Conservation (phyloP, 352 stramenopile species). For the Phytophthora aleatoria region DNA sequence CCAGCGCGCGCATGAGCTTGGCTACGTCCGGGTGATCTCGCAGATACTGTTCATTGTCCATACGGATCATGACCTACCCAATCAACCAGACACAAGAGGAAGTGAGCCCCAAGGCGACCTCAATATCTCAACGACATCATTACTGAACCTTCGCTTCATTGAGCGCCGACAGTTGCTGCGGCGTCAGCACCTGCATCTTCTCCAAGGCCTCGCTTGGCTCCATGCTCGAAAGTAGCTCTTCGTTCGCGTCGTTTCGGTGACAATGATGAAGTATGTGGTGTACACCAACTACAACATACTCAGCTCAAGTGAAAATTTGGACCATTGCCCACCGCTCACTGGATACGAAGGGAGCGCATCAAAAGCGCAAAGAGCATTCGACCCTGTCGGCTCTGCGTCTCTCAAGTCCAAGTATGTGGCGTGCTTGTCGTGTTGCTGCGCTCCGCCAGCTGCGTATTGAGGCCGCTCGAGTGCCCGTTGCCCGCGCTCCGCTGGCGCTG, state of each 20-base stretch:
- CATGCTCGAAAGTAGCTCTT: no score
- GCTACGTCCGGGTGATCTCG: conserved; percentile 63
- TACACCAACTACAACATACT: conserved; percentile 22
- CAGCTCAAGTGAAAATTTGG: conserved; percentile 18
- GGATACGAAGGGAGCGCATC: conserved; percentile 6
- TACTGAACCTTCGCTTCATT: conserved; percentile 63
- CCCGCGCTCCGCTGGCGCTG: conserved; percentile 19
- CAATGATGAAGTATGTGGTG: conserved; percentile 3
- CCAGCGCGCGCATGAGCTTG: conserved; percentile 62
- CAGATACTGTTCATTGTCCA: conserved; percentile 82
- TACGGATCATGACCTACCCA: conserved; percentile 69
- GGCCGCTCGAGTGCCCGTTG: conserved; percentile 12
- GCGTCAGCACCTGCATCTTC: conserved; percentile 66
- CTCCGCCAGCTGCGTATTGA: conserved; percentile 47
- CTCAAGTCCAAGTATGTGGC: conserved; percentile 52
- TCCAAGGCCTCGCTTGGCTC: conserved; percentile 12
- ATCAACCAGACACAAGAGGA: conserved; percentile 1
- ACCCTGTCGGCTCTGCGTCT: not conserved
- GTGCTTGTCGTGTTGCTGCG: conserved; percentile 51
- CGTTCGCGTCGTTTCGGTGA: no score
- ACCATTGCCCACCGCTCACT: conserved; percentile 31
- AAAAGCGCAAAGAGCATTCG: conserved; percentile 20
- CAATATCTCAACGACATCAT: not conserved
- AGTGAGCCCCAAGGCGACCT: not conserved
- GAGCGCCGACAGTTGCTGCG: conserved; percentile 64